Evolutionary conservation across 208 protist genomes (phyloP), one percentile per base, ranked within the genome.

Genomic region (Blastocrithidia nonstop): DNA sequence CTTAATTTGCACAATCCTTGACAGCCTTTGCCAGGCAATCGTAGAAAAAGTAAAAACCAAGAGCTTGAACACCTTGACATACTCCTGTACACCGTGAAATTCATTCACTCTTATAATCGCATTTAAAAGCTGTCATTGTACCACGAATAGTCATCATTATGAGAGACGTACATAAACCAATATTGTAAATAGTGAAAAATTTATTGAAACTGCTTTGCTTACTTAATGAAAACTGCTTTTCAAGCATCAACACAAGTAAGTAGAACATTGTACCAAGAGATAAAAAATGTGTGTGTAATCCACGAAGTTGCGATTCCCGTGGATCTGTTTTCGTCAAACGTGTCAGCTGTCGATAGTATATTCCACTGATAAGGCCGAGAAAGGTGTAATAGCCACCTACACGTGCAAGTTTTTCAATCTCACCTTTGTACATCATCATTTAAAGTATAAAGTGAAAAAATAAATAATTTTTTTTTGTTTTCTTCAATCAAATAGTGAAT

Each of bases 231-330:
- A 74, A 80, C 47, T 54, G 50, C 57, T 71, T 73, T 41, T 80
- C 71, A 6, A 80, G 54, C 6, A 80, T 27, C 3, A 80, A 54
- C 4, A 80, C 65, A 20, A 71, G 42, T 20, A 80, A 54, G 17
- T 72, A 55, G 42, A 74, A 80, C 24, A 80, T 48, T 32, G 61
- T 75, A 51, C 71, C 71, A 7, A 80, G 66, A 22, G 61, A 37
- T 47, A 80, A 64, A 59, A 60, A 73, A 57, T 80, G 71, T n/a
- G 61, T 63, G 48, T 80, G 71, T 46, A 74, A 54, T 28, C 54
- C 61, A 24, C 71, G 65, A 7, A 80, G 62, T 54, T 80, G 71
- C 26, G 66, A 69, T 13, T 53, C 53, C 44, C 58, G 21, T 19
- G 45, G 55, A 41, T 56, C 49, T 35, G 66, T 71, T 11, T 38